Percentiles rank a stretch among this genome's conserved stretches.
These are phyloP conservation scores for Adiantum capillusveneris DNA, from an alignment of 75 land plant genomes.

Conservation along the genomic window DNA sequence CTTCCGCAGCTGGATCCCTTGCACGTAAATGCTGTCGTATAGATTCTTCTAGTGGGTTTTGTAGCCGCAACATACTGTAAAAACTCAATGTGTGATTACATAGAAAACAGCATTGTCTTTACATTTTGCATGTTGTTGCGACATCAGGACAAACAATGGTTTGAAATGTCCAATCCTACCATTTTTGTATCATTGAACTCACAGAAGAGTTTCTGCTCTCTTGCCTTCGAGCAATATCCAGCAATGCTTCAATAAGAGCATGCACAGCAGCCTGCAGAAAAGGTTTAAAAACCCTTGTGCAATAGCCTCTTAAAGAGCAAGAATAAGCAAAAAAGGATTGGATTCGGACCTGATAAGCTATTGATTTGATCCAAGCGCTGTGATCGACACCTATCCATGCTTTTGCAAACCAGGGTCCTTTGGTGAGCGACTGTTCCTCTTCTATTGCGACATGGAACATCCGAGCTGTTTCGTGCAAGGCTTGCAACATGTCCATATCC, in stretches of 20 bases:
- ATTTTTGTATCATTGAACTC: constrained; percentile 61
- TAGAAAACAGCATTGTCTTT: not conserved
- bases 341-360: constrained; percentile 93
- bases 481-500: constrained; percentile 50
- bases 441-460: constrained; percentile 66
- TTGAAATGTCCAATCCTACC: constrained; percentile 28
- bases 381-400: constrained; percentile 80
- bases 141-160: too few relatives aligned
- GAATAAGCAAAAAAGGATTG: too few relatives aligned
- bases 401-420: constrained; percentile 64
- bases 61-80: constrained; percentile 58
- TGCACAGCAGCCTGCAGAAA: constrained; percentile 68
- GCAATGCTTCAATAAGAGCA: constrained; percentile 70
- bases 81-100: not conserved
- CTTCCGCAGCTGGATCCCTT: constrained; percentile 64
- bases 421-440: constrained; percentile 45
- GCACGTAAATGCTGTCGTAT: constrained; percentile 57
- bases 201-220: constrained; percentile 63
- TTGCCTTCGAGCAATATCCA: constrained; percentile 66
- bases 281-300: not conserved
- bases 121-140: not conserved
- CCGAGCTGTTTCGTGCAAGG: constrained; percentile 75
- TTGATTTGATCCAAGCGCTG: constrained; percentile 75
- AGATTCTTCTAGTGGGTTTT: constrained; percentile 59
- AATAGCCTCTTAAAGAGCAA: not conserved